phyloP scores from a whole-genome alignment of 192 early-diverging fungal genomes.

The Mortierella claussenii region DNA sequence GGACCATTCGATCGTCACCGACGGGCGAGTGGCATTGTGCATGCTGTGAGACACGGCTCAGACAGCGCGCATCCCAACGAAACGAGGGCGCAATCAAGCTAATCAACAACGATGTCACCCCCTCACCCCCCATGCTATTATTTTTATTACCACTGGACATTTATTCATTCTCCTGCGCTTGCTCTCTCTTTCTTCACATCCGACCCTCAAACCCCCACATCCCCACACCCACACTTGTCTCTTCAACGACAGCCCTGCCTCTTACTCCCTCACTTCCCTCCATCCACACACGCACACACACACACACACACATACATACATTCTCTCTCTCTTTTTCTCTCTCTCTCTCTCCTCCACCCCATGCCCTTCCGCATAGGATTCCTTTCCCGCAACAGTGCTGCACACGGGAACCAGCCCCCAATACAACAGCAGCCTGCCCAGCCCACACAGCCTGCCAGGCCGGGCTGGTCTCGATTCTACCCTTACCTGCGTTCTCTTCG shows the following conservation, averaged over 20 bases:
- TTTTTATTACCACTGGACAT: not conserved
- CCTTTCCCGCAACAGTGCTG: not conserved
- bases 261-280: not conserved
- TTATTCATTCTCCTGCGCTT: not conserved
- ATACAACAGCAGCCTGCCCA: not conserved
- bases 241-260: not conserved
- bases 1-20: no score
- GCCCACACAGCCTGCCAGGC: no score
- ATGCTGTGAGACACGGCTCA: no score
- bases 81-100: no score
- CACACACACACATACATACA: not conserved
- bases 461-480: not conserved
- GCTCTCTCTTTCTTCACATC: not conserved
- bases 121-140: no score
- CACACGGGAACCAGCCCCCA: not conserved
- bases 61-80: not conserved
- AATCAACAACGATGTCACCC: no score
- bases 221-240: not conserved
- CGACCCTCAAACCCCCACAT: not conserved
- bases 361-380: not conserved
- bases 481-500: constrained; percentile 1
- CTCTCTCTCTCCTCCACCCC: not conserved
- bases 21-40: no score
- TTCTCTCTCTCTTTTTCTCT: not conserved
- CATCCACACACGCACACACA: not conserved